Evolutionary conservation across 139 green algal species (phyloP).

Genomic region (Ostreobium quekettii): DNA sequence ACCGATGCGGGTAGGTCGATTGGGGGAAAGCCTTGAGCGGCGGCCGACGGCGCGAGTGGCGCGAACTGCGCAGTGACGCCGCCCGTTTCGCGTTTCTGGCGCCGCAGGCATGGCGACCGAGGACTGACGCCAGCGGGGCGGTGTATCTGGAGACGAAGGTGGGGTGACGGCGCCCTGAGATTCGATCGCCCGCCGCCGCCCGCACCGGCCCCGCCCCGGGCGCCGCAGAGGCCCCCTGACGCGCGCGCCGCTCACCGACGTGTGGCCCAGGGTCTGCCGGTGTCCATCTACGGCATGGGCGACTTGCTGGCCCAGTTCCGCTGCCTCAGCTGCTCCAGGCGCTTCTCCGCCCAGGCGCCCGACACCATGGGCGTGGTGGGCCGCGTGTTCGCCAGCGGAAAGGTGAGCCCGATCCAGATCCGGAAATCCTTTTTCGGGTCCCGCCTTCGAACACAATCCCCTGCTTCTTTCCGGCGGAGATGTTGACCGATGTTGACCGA

Average conservation of each 20-base stretch:
- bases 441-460: too few species aligned
- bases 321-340: neutral
- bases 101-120: neutral
- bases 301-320: neutral
- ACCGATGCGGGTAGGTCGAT: too few species aligned
- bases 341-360: neutral
- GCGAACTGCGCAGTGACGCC: too few species aligned
- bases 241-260: neutral
- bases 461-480: too few species aligned
- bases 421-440: neutral
- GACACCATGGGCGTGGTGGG: neutral
- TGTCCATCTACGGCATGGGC: neutral
- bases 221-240: neutral
- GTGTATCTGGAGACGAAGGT: neutral
- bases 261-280: neutral
- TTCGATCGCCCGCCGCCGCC: too few species aligned
- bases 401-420: neutral
- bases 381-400: neutral
- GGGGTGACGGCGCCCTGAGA: too few species aligned
- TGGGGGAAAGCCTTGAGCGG: too few species aligned
- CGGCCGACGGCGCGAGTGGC: too few species aligned
- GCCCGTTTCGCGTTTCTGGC: too few species aligned
- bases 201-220: neutral
- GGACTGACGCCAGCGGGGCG: neutral
- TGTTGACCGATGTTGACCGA: neutral